Evolutionary conservation across 192 early-diverging fungal genomes (phyloP).

Genomic region (Irineochytrium annulatum): DNA sequence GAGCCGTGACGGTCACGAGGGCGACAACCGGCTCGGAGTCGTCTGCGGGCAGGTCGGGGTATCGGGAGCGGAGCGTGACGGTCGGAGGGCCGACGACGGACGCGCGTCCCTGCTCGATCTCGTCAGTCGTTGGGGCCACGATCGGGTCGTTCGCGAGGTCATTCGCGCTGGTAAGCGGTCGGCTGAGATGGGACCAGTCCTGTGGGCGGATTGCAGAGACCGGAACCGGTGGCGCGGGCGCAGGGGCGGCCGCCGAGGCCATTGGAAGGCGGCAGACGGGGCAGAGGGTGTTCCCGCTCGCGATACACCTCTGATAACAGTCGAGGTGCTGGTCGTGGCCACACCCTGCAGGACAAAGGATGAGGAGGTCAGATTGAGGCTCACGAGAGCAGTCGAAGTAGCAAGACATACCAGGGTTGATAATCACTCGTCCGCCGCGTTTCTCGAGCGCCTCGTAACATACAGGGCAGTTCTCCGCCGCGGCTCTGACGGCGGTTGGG

Average conservation of each 20-base stretch:
- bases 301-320: neutral
- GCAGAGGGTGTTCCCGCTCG: neutral
- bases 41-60: neutral
- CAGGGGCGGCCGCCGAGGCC: constrained; percentile 6
- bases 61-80: neutral
- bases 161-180: neutral
- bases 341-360: constrained; percentile 10
- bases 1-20: neutral
- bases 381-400: no score
- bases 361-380: no score
- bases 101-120: no score
- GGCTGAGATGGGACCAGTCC: neutral
- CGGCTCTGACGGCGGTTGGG: no score
- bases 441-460: no score
- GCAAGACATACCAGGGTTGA: no score
- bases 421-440: no score
- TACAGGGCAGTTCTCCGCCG: no score
- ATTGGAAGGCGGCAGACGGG: neutral
- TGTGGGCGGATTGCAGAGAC: neutral
- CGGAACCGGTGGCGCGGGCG: neutral
- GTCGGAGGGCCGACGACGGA: neutral
- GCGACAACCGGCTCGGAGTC: neutral
- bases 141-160: neutral
- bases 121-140: neutral
- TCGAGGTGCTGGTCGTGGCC: constrained; percentile 7